Evolutionary conservation across 192 early-diverging fungal genomes (phyloP), one percentile per base, ranked within the genome.

Genomic region (Rhizophagus sp.): DNA sequence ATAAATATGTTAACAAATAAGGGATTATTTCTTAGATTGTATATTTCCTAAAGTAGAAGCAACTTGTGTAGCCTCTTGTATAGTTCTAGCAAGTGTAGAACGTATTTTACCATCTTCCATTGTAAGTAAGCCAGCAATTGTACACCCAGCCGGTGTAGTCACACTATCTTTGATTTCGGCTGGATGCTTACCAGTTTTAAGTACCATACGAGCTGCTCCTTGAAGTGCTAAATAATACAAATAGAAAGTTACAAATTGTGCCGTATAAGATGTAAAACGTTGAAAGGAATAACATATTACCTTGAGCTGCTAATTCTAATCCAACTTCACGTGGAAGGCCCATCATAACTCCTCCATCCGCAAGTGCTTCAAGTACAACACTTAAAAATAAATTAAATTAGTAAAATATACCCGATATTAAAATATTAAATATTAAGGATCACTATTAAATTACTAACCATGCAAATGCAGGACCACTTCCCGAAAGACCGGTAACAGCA

Each of bases 291-390:
- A 5, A 62, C 41, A 12, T 47, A 39, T 76, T 84, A 88, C 87
- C 85, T 85, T 89, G 88, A 7, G 88, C 88, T 22, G 88, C 87
- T 30, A 89, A 79, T 62, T 89, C 88, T 34, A 84, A 79, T 19
- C 86, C 88, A 27, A 88, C 87, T 52, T 89, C 87, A 39, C 88
- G 85, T 25, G 88, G 87, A 36, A 89, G 75, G 19, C 88, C 88
- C 88, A 89, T 89, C 88, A 89, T 89, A 1, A 89, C 88, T 19
- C 88, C 88, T 24, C 88, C 88, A 80, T 89, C 88, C 44, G 87
- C 88, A n/a, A 89, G 67, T 1, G 88, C 84, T 65, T 89, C 88
- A 22, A 89, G 78, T 76, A 89, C 84, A 0, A 89, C 88, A 75
- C 88, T 88, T 77, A 44, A 15, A 24, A 7, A 68, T 11, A 78